Base-by-base conservation (phyloP, 768 basidiomycete genomes). In the Termitomyces sp. region DNA sequence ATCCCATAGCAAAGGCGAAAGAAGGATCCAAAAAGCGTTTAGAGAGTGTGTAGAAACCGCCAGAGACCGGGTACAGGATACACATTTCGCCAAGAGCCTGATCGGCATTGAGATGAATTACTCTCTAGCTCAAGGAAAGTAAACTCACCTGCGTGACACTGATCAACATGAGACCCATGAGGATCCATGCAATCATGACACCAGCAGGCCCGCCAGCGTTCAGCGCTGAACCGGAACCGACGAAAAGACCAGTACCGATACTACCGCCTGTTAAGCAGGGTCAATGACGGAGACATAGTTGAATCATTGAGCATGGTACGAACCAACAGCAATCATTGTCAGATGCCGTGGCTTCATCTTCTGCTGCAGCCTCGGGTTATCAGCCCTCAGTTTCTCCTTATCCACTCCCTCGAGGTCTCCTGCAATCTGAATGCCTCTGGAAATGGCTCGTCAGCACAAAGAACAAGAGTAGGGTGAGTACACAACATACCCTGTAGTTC, bases 51-150 rank as follows among this genome's bases (percentile, higher is more conserved):
- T 81, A 81, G 69, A 81, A 81, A 57, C 78, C 80, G 56, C 80
- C 80, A 59, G 80, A 81, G 35, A 81, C 78, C 11, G 80, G 80
- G 60, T 78, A 81, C 24, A 81, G 60, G 58, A 81, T 79, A 58
- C 75, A 76, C 77, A 81, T 81, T 78, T 81, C 80, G 65, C 79
- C 78, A 54, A 81, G 71, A 66, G 80, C 80, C 77, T 80, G 35
- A 22, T 35, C n/a, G 35, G 12, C 32, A 36, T 55, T 22, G 18
- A 38, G 20, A 62, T 46, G 33, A 8, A 32, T 40, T 5, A 18
- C 40, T 51, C 33, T 44, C 59, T 39, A 28, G 20, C 33, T 22
- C 58, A 36, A 44, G 40, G 35, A 18, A 11, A 35, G 52, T 38
- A 15, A 56, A 62, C 67, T 58, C 57, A 75, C 78, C 71, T 80